These are phyloP conservation scores for Diutina neorugosa DNA, from an alignment of 1,139 yeast species.

Conservation along the genomic window DNA sequence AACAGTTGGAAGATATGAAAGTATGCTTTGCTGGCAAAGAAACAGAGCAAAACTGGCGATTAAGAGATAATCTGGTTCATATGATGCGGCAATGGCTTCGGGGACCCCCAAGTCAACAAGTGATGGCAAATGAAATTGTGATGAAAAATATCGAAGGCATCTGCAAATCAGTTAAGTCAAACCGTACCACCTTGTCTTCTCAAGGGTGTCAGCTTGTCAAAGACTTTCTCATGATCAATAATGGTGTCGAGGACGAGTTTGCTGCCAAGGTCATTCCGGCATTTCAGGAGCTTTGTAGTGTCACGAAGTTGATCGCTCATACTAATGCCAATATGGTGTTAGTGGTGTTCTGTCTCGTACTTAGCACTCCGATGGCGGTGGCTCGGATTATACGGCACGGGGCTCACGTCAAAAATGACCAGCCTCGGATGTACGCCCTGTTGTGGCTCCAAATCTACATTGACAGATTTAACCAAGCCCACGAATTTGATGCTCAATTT, in stretches of 20 bases:
- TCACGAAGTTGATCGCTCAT: conserved; percentile 73
- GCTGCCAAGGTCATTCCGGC: conserved; percentile 49
- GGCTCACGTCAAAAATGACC: conserved; percentile 54
- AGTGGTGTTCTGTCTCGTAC: conserved; percentile 44
- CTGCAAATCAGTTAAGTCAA: conserved; percentile 54
- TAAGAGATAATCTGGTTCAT: conserved; percentile 51
- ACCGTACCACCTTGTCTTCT: conserved; percentile 73
- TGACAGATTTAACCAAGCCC: conserved; percentile 21
- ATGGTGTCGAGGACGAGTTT: conserved; percentile 42
- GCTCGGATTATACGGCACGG: conserved; percentile 41
- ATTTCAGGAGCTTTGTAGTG: conserved; percentile 51
- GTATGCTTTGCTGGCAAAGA: conserved; percentile 62
- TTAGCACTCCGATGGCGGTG: conserved; percentile 39
- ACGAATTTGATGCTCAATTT: background rate
- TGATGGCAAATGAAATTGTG: conserved; percentile 31
- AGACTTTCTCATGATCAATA: conserved; percentile 47
- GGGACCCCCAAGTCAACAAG: background rate
- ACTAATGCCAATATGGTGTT: conserved; percentile 60
- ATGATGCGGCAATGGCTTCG: conserved; percentile 48
- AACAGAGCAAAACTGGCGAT: conserved; percentile 79
- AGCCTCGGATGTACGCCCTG: conserved; percentile 60
- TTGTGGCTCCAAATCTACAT: conserved; percentile 59
- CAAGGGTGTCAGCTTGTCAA: conserved; percentile 73
- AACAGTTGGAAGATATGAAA: conserved; percentile 11
- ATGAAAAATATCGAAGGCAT: conserved; percentile 45